Evolutionary conservation across 306 rosid species (phyloP), one percentile per base, ranked within the genome.

Genomic region (Crotalaria pallida): DNA sequence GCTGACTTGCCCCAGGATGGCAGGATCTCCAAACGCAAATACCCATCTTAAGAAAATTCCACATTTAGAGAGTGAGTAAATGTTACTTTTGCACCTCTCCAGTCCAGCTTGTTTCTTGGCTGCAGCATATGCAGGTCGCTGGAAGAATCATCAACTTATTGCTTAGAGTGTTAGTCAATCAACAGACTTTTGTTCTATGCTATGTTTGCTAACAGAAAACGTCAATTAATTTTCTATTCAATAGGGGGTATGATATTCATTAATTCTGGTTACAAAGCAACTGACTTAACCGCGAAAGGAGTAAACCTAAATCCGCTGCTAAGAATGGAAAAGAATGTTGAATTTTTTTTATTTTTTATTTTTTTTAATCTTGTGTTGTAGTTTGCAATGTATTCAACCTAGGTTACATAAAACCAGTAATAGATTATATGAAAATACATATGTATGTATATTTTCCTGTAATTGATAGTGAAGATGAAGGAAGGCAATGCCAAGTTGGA

Each of bases 1-100:
- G 10, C 13, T n/a, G 5, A 43, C 16, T 74, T 44, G 59, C 49
- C 36, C 79, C 67, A 55, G 79, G 73, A 44, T 74, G 59, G 18
- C 57, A n/a, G n/a, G n/a, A n/a, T n/a, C n/a, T n/a, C n/a, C n/a
- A n/a, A n/a, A n/a, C n/a, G n/a, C n/a, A n/a, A 58, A 55, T 57
- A 33, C 56, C 53, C 72, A 63, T 18, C 48, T 12, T 48, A 27
- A 56, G 49, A 41, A 74, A 15, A 12, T 13, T 13, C 47, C n/a
- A n/a, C n/a, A 49, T 47, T 65, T 19, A 18, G 19, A 18, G n/a
- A 10, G 31, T 18, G 15, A 34, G 50, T 38, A 3, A 19, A 23
- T 13, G 26, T 65, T 50, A 62, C n/a, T 12, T 49, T 48, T 59
- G 41, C 45, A 60, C n/a, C 23, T 34, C 51, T 48, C 17, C 13